Base-by-base conservation (phyloP, 1,284 basidiomycete genomes). In the Cryptococcus jaspeensis region DNA sequence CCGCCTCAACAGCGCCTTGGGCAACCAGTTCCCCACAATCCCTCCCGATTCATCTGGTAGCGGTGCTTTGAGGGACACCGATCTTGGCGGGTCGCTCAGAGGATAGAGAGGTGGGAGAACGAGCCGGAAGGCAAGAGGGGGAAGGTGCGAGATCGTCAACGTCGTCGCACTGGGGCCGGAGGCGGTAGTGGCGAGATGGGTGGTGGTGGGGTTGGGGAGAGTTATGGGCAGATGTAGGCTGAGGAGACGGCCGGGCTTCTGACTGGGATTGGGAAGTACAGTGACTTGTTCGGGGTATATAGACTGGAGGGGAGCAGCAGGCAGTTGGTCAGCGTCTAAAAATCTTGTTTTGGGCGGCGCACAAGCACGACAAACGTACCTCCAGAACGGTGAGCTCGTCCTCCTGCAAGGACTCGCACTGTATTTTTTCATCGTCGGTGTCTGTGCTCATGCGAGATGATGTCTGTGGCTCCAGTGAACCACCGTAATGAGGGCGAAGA, bases 321-420 rank as follows among this genome's bases (percentile, higher is more conserved):
- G 9, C 28, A 7, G n/a, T 16, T 12, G 20, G 20, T 53, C 25
- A 53, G 23, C 43, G 39, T 36, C 25, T 18, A 18, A 37, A 43
- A 32, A 47, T 16, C n/a, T 18, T n/a, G n/a, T 13, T 23, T 36
- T 43, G 40, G 43, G 41, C 32, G 20, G 13, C 16, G 20, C n/a
- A 15, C 12, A 1, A 42, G 18, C 25, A 22, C 22, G 37, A 41
- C 11, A 7, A 44, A 55, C 68, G 55, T 28, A 71, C 71, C 53
- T 72, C 66, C 2, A 72, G 55, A 4, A 69, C 71, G 2, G 61
- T 54, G 28, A 72, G 45, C 53, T 73, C 70, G 44, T 73, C 71
- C 20, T 69, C 59, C 40, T 72, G 69, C 23, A 71, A 54, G 8
- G 22, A 36, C 4, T 18, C 13, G 32, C 64, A 69, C 28, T 32